Evolutionary conservation across 495 filamentous ascomycete species (phyloP).

Genomic region (Penicillium verhagenii): DNA sequence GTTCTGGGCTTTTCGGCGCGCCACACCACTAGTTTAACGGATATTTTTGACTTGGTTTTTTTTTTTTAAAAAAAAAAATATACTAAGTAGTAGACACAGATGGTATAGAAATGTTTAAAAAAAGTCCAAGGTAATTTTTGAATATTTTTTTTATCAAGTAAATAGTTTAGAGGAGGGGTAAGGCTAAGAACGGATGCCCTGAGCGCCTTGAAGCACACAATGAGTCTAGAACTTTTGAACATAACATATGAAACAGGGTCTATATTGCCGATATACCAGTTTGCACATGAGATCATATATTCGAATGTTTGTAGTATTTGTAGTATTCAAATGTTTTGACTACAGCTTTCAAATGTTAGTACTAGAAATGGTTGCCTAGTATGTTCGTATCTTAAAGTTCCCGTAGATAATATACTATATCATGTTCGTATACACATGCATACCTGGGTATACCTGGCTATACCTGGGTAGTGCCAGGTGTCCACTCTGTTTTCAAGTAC

Average conservation of each 20-base stretch:
- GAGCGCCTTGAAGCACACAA: neutral
- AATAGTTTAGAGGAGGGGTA: neutral
- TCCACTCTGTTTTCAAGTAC: too few species aligned
- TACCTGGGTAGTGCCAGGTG: too few species aligned
- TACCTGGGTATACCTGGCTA: too few species aligned
- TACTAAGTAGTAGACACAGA: too few species aligned
- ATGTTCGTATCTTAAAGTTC: too few species aligned
- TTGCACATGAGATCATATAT: neutral
- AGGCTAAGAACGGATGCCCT: neutral
- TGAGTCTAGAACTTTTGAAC: slow-evolving; percentile 5
- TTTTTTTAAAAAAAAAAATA: too few species aligned
- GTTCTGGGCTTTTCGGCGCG: neutral
- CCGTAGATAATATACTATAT: too few species aligned
- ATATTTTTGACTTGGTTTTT: too few species aligned
- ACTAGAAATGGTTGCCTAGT: neutral
- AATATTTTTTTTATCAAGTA: neutral
- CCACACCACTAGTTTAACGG: neutral
- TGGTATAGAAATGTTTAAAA: too few species aligned
- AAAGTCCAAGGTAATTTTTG: slow-evolving; percentile 1
- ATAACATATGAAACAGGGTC: neutral
- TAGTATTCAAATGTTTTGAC: neutral
- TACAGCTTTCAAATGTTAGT: neutral
- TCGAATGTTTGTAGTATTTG: neutral
- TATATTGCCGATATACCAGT: neutral
- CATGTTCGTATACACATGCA: too few species aligned